These are phyloP conservation scores for Thielaviopsis musarum DNA, from an alignment of 2,329 filamentous ascomycete species.

Conservation along the genomic window DNA sequence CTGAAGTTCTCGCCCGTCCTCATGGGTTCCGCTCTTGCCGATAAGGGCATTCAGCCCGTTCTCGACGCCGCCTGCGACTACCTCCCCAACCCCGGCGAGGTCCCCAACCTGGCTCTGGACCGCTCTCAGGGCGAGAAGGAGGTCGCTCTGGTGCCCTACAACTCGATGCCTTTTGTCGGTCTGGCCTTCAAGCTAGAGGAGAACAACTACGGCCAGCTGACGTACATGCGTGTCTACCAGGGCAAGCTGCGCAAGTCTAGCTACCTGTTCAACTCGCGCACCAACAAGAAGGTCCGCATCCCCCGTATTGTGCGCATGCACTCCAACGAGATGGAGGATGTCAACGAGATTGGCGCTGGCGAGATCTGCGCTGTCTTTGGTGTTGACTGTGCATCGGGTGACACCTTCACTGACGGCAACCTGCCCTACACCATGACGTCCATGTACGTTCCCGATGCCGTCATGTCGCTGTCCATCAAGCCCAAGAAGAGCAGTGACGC, in stretches of 20 bases:
- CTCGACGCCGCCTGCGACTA: slow-evolving; percentile 93
- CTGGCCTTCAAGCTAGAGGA: slow-evolving; percentile 98
- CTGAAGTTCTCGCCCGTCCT: slow-evolving; percentile 87
- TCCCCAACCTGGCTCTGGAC: slow-evolving; percentile 80
- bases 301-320: slow-evolving; percentile 98
- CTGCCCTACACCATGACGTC: slow-evolving; percentile 92
- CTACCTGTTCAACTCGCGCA: slow-evolving; percentile 85
- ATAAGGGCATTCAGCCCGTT: slow-evolving; percentile 93
- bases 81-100: slow-evolving; percentile 78
- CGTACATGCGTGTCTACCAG: slow-evolving; percentile 97
- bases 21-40: slow-evolving; percentile 88
- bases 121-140: slow-evolving; percentile 58
- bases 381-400: slow-evolving; percentile 91
- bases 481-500: slow-evolving; percentile 86
- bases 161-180: slow-evolving; percentile 83
- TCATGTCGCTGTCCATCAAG: slow-evolving; percentile 95
- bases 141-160: slow-evolving; percentile 83
- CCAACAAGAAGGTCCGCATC: slow-evolving; percentile 89
- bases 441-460: slow-evolving; percentile 95
- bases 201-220: slow-evolving; percentile 94
- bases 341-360: slow-evolving; percentile 78
- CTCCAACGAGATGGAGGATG: slow-evolving; percentile 98
- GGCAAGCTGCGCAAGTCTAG: slow-evolving; percentile 75
- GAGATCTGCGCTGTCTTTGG: slow-evolving; percentile 98
- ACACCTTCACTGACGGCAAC: slow-evolving; percentile 91